Conservation (phyloP, 345 rosid genomes). For the Mangifera indica region DNA sequence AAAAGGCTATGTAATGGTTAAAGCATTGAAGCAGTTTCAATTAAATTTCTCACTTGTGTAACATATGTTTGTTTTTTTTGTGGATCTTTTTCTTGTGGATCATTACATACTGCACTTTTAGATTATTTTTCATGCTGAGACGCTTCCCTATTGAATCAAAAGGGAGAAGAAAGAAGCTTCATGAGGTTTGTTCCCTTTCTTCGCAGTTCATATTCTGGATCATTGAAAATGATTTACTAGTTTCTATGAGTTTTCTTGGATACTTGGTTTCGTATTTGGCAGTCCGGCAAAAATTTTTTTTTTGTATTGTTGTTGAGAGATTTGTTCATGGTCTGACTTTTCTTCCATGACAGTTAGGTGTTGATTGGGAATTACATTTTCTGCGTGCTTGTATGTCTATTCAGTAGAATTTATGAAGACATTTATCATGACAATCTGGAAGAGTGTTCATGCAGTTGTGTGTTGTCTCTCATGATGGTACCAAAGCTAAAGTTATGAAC, state of each 20-base stretch:
- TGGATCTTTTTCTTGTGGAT: constrained; percentile 11
- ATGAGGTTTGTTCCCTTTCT: constrained; percentile 59
- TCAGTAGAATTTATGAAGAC: neutral
- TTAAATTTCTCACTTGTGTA: constrained; percentile 15
- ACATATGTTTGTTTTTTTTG: constrained; percentile 3
- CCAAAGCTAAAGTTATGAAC: neutral
- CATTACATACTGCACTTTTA: constrained; percentile 29
- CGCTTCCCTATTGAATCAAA: constrained; percentile 97
- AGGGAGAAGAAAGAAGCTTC: constrained; percentile 97
- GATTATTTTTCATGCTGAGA: constrained; percentile 92
- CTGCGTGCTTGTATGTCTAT: neutral
- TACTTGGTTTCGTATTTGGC: neutral
- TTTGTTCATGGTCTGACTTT: neutral
- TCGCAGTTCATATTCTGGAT: neutral
- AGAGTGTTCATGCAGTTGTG: neutral
- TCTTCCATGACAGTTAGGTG: neutral
- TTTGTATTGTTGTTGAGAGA: neutral
- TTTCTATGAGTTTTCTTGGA: neutral
- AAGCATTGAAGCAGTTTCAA: constrained; percentile 11
- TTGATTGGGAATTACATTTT: neutral
- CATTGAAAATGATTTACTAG: neutral
- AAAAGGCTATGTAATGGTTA: constrained; percentile 8
- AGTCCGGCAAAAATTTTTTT: neutral
- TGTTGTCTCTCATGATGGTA: neutral
- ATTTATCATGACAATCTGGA: neutral